Base-by-base conservation (phyloP, 192 early-diverging fungal genomes). In the Ambispora gerdemannii region DNA sequence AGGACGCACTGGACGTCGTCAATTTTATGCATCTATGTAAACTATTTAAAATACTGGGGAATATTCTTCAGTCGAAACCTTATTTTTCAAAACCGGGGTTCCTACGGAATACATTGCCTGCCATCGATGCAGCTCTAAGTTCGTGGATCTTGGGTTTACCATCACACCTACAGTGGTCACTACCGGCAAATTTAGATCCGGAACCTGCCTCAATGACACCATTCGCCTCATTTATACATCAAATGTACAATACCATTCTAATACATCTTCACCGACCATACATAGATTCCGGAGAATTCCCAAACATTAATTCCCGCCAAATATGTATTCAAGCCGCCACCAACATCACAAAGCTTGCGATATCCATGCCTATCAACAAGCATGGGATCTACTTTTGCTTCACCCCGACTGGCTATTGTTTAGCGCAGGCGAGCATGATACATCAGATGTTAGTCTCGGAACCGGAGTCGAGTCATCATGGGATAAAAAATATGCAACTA, bases 211-310 rank as follows among this genome's bases (percentile, higher is more conserved):
- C 33, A 17, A 55, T 68, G 19, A 28, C 30, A 7, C 0, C 28
- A 50, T 68, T 25, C 35, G 15, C 33, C 35, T 4, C 66, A 20
- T 68, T 22, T 34, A 15, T 68, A 20, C 50, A 68, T 55, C 66
- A 68, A 68, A 32, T 76, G 24, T 78, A 80, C 51, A 71, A 82
- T 52, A 78, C 81, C 0, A 73, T 74, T 7, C 33, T 84, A 24
- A 84, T 84, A 28, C 36, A 78, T 11, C 63, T 82, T 52, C 82
- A 84, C 51, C 72, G 81, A 50, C 82, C 82, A 2, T 84, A 84
- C 62, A 82, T 84, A 60, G 73, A 71, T 32, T 64, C 78, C 13
- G 76, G 74, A 3, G 73, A 76, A 35, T 74, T 62, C 20, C 64
- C 77, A 17, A 72, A 72, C 24, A 66, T 75, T 17, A 63, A 75